These are phyloP conservation scores for Aspergillus baeticus DNA, from an alignment of 495 filamentous ascomycete genomes.

Conservation along the genomic window DNA sequence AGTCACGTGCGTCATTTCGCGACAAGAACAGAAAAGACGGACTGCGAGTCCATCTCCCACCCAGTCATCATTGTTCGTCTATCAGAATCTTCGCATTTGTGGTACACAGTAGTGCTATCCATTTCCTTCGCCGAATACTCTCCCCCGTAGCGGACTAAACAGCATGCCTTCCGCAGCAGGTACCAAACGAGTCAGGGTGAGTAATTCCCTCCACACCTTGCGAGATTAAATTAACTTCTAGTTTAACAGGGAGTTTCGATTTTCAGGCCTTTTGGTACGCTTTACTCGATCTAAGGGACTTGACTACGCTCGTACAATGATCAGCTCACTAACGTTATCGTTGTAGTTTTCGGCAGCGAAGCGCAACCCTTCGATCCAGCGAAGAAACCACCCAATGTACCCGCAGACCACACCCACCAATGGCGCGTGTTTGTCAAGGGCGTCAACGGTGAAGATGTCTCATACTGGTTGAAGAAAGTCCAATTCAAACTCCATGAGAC, in stretches of 20 bases:
- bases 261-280: conserved; percentile 67
- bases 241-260: conserved; percentile 62
- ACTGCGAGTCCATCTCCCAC: not conserved
- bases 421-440: conserved; percentile 93
- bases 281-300: not conserved
- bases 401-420: conserved; percentile 84
- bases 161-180: conserved; percentile 55
- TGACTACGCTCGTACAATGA: conserved; percentile 7
- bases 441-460: conserved; percentile 80
- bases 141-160: not conserved
- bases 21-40: not conserved
- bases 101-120: too few relatives aligned
- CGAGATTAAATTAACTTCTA: conserved; percentile 17
- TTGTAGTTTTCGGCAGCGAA: conserved; percentile 72
- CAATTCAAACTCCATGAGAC: conserved; percentile 98
- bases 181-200: conserved; percentile 58
- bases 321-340: not conserved
- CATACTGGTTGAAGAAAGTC: conserved; percentile 94
- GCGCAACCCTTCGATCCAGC: conserved; percentile 72
- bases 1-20: conserved; percentile 6
- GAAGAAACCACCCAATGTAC: conserved; percentile 58
- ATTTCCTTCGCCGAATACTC: too few relatives aligned
- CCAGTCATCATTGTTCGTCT: not conserved
- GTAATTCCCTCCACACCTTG: conserved; percentile 6
- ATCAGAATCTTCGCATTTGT: not conserved